A percentile compares a stretch with the other conserved stretches of the same genome.
phyloP scores from a whole-genome alignment of 83 land plant genomes.

The Isoetes engelmannii region DNA sequence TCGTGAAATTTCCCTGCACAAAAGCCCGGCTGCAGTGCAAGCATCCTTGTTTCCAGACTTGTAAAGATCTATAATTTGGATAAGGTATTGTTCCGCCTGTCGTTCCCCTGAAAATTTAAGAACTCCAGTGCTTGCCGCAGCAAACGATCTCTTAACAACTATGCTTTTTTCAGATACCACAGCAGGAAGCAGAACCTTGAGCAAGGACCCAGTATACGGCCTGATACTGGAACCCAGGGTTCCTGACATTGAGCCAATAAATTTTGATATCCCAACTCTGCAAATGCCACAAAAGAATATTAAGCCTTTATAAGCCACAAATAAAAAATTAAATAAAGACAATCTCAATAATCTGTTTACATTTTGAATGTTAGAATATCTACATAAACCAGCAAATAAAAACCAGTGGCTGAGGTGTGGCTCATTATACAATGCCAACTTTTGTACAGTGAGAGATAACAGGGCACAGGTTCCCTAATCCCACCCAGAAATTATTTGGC shows the following conservation, averaged over 20 bases:
- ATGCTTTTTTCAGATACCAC: conserved; percentile 69
- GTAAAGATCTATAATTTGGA: conserved; percentile 58
- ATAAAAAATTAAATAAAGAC: too few species aligned
- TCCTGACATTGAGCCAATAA: conserved; percentile 61
- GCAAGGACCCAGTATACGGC: conserved; percentile 47
- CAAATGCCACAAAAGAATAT: neutral
- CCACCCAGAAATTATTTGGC: too few species aligned
- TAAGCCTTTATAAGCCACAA: too few species aligned
- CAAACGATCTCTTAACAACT: conserved; percentile 77
- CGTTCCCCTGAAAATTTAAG: conserved; percentile 57
- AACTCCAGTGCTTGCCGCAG: conserved; percentile 65
- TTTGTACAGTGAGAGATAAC: too few species aligned
- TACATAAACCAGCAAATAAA: too few species aligned
- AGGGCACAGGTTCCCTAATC: too few species aligned
- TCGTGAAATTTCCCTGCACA: conserved; percentile 55
- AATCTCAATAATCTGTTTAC: too few species aligned
- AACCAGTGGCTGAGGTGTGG: too few species aligned
- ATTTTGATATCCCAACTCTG: conserved; percentile 95
- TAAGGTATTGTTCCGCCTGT: conserved; percentile 59
- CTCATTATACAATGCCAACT: too few species aligned
- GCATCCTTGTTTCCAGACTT: conserved; percentile 55
- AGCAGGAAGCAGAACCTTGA: conserved; percentile 62
- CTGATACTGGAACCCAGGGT: conserved; percentile 57
- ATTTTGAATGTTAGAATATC: too few species aligned
- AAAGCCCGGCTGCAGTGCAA: conserved; percentile 69